Evolutionary conservation across 148 eudicot genomes (phyloP).

Genomic region (Bassia scoparia): DNA sequence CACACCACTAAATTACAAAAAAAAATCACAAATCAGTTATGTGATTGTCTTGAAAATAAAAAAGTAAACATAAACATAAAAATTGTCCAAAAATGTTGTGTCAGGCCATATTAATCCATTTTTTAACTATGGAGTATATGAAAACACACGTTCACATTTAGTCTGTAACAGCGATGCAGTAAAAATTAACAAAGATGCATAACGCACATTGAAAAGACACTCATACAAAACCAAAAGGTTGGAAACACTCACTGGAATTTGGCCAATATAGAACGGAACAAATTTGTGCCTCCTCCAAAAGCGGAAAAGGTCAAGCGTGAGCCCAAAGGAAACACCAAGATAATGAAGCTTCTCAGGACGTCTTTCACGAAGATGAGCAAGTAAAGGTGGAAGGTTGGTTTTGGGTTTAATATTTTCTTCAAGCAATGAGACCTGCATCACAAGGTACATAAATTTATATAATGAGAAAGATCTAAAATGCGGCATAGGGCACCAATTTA

Average conservation of each 20-base stretch:
- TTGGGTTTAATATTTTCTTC: slow-evolving; percentile 84
- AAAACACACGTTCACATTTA: too few relatives aligned
- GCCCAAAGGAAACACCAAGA: slow-evolving; percentile 94
- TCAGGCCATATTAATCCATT: too few relatives aligned
- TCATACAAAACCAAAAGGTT: slow-evolving; percentile 14
- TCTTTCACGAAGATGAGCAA: slow-evolving; percentile 74
- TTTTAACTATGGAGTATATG: too few relatives aligned
- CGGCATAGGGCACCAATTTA: neutral
- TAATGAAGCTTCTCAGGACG: slow-evolving; percentile 90
- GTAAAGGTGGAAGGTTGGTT: slow-evolving; percentile 82
- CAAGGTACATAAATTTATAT: neutral
- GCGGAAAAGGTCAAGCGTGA: slow-evolving; percentile 81
- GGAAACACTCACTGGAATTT: slow-evolving; percentile 60
- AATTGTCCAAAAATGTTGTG: too few relatives aligned
- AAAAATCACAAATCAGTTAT: too few relatives aligned
- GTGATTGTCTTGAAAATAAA: too few relatives aligned
- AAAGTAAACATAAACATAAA: too few relatives aligned
- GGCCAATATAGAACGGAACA: slow-evolving; percentile 86
- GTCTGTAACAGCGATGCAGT: neutral
- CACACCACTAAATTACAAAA: neutral
- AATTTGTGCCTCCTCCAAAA: slow-evolving; percentile 91
- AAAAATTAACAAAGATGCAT: neutral
- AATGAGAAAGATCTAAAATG: neutral
- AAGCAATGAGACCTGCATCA: slow-evolving; percentile 68
- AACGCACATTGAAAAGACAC: slow-evolving; percentile 3